These are phyloP conservation scores for Nyctanthes arbortristis DNA, from an alignment of 257 asterid genomes.

Conservation along the genomic window DNA sequence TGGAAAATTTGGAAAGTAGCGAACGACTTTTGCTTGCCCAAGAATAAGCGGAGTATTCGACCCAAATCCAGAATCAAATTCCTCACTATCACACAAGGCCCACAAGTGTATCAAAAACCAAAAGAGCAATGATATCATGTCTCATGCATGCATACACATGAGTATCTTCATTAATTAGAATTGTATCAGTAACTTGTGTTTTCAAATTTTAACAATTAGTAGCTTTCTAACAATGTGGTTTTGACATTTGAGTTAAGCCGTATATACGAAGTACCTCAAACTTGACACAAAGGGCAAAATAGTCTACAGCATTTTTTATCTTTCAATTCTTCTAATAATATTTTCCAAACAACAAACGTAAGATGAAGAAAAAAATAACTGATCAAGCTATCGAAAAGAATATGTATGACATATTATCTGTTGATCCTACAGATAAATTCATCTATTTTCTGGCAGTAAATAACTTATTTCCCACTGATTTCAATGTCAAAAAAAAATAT, in stretches of 20 bases:
- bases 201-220: neutral
- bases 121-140: conserved; percentile 15
- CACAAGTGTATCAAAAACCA: conserved; percentile 27
- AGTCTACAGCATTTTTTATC: neutral
- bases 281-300: neutral
- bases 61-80: conserved; percentile 86
- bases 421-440: neutral
- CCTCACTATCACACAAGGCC: conserved; percentile 60
- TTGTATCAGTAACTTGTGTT: neutral
- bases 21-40: conserved; percentile 87
- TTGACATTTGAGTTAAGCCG: too few species aligned
- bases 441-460: too few species aligned
- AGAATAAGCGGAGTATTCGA: conserved; percentile 83
- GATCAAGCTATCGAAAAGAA: neutral
- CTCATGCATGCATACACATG: neutral
- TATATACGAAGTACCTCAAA: neutral
- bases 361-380: neutral
- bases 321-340: neutral
- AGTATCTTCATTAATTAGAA: neutral
- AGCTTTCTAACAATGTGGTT: neutral
- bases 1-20: conserved; percentile 71
- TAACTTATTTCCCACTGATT: too few species aligned
- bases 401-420: neutral
- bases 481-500: too few species aligned
- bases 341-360: too few species aligned